Evolutionary conservation across 2,329 filamentous ascomycete species (phyloP), one percentile per base, ranked within the genome.

Genomic region (Rhynchosporium graminicola): DNA sequence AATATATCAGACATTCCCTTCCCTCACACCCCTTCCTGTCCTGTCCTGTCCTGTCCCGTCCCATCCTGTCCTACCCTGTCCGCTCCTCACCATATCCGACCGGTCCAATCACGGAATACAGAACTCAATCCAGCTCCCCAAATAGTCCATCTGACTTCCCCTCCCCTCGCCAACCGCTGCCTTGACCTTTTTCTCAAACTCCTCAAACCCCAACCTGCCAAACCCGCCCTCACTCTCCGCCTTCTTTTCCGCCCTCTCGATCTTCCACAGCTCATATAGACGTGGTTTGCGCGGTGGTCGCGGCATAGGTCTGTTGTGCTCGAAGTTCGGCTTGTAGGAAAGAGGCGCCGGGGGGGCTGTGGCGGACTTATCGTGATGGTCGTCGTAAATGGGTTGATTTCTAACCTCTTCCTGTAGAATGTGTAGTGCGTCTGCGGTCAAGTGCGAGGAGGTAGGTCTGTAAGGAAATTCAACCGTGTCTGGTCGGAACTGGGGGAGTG

Each of bases 101-200:
- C 15, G 20, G 10, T 6, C 43, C n/a, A 33, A 51, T 68, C 52
- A 74, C 29, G 85, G 86, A 68, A 89, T 87, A 74, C 86, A 89
- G 74, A 88, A 87, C 74, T 97, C 93, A 75, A 97, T 91, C 94
- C 94, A 98, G 70, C 86, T 91, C 63, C 91, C 91, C 52, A 97
- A 80, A 75, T 97, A 94, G 68, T 91, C 90, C 65, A 93, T 80
- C 59, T 88, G 78, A 72, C 86, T 85, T 13, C 82, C 83, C 33
- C 79, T 77, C 29, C 85, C 84, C 67, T 87, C 84, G 52, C 57
- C 67, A 4, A 65, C 45, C 20, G 64, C 62, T 43, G 81, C 80
- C 69, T 86, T 85, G 78, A 95, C 91, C 56, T 88, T 87, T 45
- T 79, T 79, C 70, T 91, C 87, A 76, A 98, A 96, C 75, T 98